Evolutionary conservation across 495 filamentous ascomycete genomes (phyloP), one percentile per base, ranked within the genome.

Genomic region (Trichoderma asperelloides): DNA sequence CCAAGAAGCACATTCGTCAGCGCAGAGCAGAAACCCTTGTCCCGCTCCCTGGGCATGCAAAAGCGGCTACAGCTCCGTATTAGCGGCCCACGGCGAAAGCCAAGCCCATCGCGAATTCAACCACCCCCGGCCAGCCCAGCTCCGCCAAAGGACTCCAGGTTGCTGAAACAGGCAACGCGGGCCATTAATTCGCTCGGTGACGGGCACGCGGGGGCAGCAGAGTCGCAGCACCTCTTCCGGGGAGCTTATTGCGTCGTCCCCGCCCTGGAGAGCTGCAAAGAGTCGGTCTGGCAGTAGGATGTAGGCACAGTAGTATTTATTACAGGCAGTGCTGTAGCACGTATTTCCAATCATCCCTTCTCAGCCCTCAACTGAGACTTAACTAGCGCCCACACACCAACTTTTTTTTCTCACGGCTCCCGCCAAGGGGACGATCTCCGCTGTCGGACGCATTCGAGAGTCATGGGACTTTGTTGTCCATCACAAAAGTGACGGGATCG

Each of bases 361-460:
- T n/a, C 43, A 47, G 18, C 43, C 13, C 43, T 47, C 0, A 2
- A 47, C 12, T 60, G 55, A 60, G 55, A 60, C 55, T n/a, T n/a
- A n/a, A 60, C 27, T n/a, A 25, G 55, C 55, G 55, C 27, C 55
- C 55, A 60, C 55, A 60, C 55, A 60, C 55, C 55, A 30, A 60
- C 23, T 37, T 37, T 7, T 37, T 37, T 37, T 37, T 13, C 2
- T 16, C 23, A 25, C 55, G 55, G 55, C 27, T 60, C 30, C 55
- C 33, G 33, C 33, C 33, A 4, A n/a, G 21, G 25, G 3, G 23
- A 5, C 23, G 3, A 2, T 60, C 55, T 60, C 55, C 55, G 55
- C 55, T 60, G 55, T 60, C 55, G 55, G 55, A 60, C 55, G 55
- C 55, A 60, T 1, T 60, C 55, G 11, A 30, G 55, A 30, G 55